Base-by-base conservation (phyloP, 106 monocot genomes). In the Allium sativum region DNA sequence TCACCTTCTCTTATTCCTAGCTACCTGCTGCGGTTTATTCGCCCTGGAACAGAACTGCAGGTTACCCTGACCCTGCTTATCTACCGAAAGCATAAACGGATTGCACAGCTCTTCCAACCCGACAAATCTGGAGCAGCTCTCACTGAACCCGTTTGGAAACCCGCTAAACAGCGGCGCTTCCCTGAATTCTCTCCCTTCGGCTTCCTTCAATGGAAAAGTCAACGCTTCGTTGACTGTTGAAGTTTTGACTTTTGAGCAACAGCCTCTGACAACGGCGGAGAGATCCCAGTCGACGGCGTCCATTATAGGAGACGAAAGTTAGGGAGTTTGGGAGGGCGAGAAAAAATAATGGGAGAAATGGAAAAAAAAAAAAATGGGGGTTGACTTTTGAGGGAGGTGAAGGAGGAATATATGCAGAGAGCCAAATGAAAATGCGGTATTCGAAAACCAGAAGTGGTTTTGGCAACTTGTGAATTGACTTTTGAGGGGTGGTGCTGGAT, bases 211-310 rank as follows among this genome's bases (percentile, higher is more conserved):
- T 31, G 2, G 31, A 31, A 31, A 31, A 31, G 31, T 31, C 31
- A 31, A 31, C 31, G 31, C 5, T 0, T 31, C 31, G 31, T 31
- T 31, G 31, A 31, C 31, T 31, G 2, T 31, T 31, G 0, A 8
- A 47, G 59, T 2, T 17, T 47, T 45, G 19, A 42, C 19, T 11
- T 50, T 21, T 0, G 51, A 52, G 48, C 57, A n/a, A 70, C 86
- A 81, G 54, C 86, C 69, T 43, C 85, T 59, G 19, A 85, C 85
- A 45, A 85, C 81, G 19, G 85, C 85, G 21, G 73, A 57, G 41
- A 84, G 73, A 64, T 84, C 84, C 84, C 84, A 84, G 42, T 76
- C 77, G 48, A 55, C 67, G 12, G 12, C 61, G 13, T 64, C 64
- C 62, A 62, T 62, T 12, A 43, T 3, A 9, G 22, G 47, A 62